These are phyloP conservation scores for Dendrobium officinale DNA, from an alignment of 106 monocot species.

Conservation along the genomic window DNA sequence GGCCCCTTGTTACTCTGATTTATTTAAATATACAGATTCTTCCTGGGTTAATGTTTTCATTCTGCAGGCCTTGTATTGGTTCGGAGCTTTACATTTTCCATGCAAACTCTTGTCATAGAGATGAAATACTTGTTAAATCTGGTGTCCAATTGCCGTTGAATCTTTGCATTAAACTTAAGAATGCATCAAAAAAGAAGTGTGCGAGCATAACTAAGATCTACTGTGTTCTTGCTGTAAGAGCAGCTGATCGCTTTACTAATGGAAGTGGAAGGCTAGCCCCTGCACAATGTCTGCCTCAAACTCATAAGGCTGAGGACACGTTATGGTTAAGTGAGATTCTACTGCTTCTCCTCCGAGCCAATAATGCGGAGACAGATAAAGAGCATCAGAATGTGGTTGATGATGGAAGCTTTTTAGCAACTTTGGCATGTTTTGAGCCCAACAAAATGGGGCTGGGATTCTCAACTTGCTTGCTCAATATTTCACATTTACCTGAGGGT, in stretches of 20 bases:
- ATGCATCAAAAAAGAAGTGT: constrained; percentile 8
- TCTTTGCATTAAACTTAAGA: constrained; percentile 56
- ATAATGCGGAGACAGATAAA: background rate
- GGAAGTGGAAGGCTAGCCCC: constrained; percentile 6
- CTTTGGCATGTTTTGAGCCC: constrained; percentile 28
- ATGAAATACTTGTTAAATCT: constrained; percentile 9
- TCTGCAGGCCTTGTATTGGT: constrained; percentile 57
- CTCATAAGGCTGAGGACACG: constrained; percentile 23
- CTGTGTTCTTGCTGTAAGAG: constrained; percentile 38
- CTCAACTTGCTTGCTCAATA: constrained; percentile 60
- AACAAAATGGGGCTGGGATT: constrained; percentile 53
- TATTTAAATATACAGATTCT: background rate
- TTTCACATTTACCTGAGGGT: constrained; percentile 65
- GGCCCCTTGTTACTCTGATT: background rate
- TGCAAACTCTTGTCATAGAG: constrained; percentile 20
- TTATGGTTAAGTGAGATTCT: constrained; percentile 34
- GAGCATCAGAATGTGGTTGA: background rate
- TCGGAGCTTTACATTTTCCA: constrained; percentile 56
- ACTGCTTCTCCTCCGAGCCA: constrained; percentile 15
- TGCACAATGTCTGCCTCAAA: constrained; percentile 9
- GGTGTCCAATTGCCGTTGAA: constrained; percentile 46
- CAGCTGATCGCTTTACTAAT: constrained; percentile 12
- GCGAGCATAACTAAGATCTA: constrained; percentile 29
- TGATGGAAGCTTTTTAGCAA: constrained; percentile 18
- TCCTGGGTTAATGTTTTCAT: constrained; percentile 2